phyloP scores from a whole-genome alignment of 2,329 filamentous ascomycete species.

The Colletotrichum musae region DNA sequence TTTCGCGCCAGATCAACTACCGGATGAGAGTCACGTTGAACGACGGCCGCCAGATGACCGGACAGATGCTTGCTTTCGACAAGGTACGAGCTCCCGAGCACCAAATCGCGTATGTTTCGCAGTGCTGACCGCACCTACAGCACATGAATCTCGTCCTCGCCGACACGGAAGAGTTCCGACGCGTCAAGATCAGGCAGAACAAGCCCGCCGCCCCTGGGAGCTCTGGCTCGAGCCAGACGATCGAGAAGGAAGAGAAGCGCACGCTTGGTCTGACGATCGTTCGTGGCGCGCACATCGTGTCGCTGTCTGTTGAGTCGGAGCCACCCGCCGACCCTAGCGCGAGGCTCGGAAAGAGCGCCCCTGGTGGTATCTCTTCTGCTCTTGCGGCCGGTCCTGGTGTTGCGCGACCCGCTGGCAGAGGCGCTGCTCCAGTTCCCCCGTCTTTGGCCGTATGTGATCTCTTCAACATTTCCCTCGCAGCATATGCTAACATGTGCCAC shows the following conservation, averaged over 20 bases:
- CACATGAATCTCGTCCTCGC: constrained; percentile 99
- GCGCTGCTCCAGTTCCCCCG: constrained; percentile 73
- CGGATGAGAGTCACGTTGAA: constrained; percentile 97
- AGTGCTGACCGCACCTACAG: constrained; percentile 59
- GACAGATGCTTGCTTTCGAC: constrained; percentile 98
- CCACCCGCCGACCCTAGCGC: constrained; percentile 94
- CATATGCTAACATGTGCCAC: constrained; percentile 3
- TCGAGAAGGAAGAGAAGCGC: constrained; percentile 96
- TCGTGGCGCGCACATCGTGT: constrained; percentile 94
- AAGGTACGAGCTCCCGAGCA: constrained; percentile 73
- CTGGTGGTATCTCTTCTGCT: constrained; percentile 77
- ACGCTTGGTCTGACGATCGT: constrained; percentile 96
- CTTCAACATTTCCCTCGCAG: background rate
- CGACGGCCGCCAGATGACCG: constrained; percentile 96
- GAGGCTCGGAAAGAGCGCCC: constrained; percentile 83
- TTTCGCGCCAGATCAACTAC: constrained; percentile 88
- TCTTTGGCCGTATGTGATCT: constrained; percentile 78
- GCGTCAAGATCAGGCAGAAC: constrained; percentile 86
- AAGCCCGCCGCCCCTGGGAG: constrained; percentile 78
- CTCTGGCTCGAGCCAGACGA: constrained; percentile 73
- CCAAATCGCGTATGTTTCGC: constrained; percentile 26
- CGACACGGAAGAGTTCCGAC: constrained; percentile 97
- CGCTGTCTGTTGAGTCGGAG: constrained; percentile 94
- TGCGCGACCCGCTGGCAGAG: constrained; percentile 90
- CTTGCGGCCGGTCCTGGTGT: constrained; percentile 90